Base-by-base conservation (phyloP, 495 filamentous ascomycete genomes). In the Neurospora intermedia region DNA sequence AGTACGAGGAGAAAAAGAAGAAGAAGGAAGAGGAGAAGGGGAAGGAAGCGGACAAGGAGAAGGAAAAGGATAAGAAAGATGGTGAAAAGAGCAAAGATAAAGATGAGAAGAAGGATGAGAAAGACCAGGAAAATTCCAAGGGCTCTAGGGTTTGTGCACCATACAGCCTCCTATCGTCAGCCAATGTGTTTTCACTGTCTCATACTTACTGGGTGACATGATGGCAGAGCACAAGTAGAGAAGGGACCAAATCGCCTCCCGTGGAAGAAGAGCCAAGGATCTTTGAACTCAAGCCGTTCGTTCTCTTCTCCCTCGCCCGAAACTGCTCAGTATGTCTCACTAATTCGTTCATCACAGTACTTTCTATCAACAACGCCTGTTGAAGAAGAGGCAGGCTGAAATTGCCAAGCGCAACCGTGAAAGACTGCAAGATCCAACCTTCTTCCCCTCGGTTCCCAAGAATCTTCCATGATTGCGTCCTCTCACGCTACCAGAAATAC, bases 381-480 rank as follows among this genome's bases (percentile, higher is more conserved):
- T 93, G 76, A 90, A 90, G 72, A 89, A 93, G 78, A 88, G 91
- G 69, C 92, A 92, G 79, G 88, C 87, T 16, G 94, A 97, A 79
- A 87, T 92, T 69, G 90, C 93, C 39, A 95, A 90, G 79, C 87
- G 92, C 41, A 97, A 95, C 79, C 87, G 90, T 38, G 93, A 97
- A 77, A 87, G 94, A 38, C 76, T 98, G 76, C 91, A 87, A 77
- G 93, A 92, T 77, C 92, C 94, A 18, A 88, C 86, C 40, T 83
- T 88, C 20, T 97, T 97, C 73, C 95, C 95, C 8, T 91, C 91
- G 71, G 95, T 96, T 27, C 95, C 95, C 18, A 91, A 87, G 70
- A 85, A 86, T 35, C 84, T 89, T 18, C 86, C 89, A n/a, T 90
- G 76, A 85, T 76, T 2, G 5, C 11, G 71, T 11, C 13, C 7